Base-by-base conservation (phyloP, 331 rosid genomes). In the Cydonia oblonga region DNA sequence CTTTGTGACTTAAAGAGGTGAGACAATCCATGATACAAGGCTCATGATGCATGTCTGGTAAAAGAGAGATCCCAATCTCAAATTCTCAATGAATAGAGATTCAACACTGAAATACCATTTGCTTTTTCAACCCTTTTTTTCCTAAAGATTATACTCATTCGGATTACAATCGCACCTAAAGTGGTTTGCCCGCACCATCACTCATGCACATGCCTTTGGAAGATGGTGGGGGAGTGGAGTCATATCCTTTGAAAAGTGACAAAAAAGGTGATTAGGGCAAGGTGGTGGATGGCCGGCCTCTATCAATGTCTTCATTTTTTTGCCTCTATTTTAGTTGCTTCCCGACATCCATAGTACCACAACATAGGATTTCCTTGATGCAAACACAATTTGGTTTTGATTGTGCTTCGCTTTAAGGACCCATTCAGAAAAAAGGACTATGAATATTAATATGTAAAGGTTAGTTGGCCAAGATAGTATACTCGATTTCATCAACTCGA, bases 201-300 rank as follows among this genome's bases (percentile, higher is more conserved):
- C 84, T 82, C 90, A 79, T 82, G 81, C 97, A 92, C 97, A 92
- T 90, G 97, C 86, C 82, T 32, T 75, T 82, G 81, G 74, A 79
- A 75, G 25, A 62, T 72, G 80, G 81, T 73, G 78, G 86, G 77
- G 79, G 79, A 81, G 92, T 86, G 90, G 89, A 80, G 81, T 85
- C 88, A 75, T 83, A 83, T 90, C 87, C 71, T 72, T 76, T 5
- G 25, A 86, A 38, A 75, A 86, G 76, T 75, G 24, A 42, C n/a
- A 4, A 30, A 66, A 15, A 7, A 23, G 24, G 33, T 33, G 51
- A n/a, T 33, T 64, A 24, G 51, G 61, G 28, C 28, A 60, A 44
- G 69, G 23, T 72, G 76, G 46, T 38, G 51, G 76, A 22, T n/a
- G 28, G 28, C 49, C 68, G 12, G 49, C 49, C 68, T 30, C 25